Conservation (phyloP, 2,329 filamentous ascomycete species). For the Alternaria postmessia region DNA sequence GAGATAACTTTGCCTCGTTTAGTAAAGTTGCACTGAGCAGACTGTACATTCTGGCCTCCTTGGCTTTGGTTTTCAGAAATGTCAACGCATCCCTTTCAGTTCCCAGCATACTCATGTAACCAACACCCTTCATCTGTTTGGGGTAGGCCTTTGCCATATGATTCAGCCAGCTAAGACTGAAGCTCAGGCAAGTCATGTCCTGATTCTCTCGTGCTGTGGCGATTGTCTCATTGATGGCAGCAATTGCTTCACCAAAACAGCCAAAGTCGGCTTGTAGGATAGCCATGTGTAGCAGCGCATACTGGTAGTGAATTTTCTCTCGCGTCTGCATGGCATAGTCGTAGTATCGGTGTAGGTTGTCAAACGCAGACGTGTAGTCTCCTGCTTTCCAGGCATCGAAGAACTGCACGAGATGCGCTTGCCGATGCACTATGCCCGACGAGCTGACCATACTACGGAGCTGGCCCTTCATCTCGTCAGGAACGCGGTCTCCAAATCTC, state of each 20-base stretch:
- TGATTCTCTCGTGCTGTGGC: conserved; percentile 93
- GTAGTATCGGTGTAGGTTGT: conserved; percentile 92
- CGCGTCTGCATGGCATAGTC: conserved; percentile 92
- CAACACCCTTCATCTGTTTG: conserved; percentile 72
- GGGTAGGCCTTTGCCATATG: conserved; percentile 91
- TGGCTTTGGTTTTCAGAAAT: conserved; percentile 86
- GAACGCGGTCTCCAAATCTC: conserved; percentile 81
- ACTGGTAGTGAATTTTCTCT: conserved; percentile 89
- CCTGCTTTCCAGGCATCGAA: conserved; percentile 92
- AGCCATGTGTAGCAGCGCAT: conserved; percentile 90
- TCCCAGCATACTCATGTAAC: conserved; percentile 76
- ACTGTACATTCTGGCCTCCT: conserved; percentile 84
- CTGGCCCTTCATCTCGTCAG: conserved; percentile 74
- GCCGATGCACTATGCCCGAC: conserved; percentile 72
- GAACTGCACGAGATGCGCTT: conserved; percentile 83
- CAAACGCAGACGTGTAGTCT: conserved; percentile 88
- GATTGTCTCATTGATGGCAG: conserved; percentile 93
- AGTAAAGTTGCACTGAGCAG: conserved; percentile 83
- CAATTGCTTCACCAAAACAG: conserved; percentile 86
- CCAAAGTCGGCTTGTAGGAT: conserved; percentile 96
- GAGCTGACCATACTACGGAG: conserved; percentile 74
- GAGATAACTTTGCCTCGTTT: conserved; percentile 81
- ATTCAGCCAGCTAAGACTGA: conserved; percentile 93
- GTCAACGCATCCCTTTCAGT: conserved; percentile 81
- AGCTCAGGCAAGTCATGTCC: conserved; percentile 92